These are phyloP conservation scores for Acer yangbiense DNA, from an alignment of 345 rosid genomes.

Conservation along the genomic window DNA sequence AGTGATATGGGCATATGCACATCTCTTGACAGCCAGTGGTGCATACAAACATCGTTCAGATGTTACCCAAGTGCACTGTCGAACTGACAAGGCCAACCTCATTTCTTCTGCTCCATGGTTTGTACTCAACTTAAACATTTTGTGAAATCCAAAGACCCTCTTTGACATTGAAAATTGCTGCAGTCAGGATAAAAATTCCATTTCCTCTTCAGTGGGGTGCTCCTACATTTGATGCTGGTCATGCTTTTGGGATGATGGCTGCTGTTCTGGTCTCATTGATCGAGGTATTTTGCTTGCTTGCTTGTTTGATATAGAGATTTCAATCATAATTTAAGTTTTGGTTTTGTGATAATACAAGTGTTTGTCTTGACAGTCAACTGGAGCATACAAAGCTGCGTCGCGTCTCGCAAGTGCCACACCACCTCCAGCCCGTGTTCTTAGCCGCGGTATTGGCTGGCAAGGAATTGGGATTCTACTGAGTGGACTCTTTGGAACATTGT, in stretches of 20 bases:
- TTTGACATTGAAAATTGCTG: conserved; percentile 15
- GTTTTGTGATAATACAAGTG: conserved; percentile 9
- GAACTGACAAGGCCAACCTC: conserved; percentile 94
- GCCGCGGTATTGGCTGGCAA: conserved; percentile 99
- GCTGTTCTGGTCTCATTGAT: conserved; percentile 88
- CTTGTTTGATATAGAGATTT: background rate
- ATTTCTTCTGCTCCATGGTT: conserved; percentile 83
- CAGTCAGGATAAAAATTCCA: conserved; percentile 85
- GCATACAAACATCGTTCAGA: conserved; percentile 89
- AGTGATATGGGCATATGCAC: conserved; percentile 95
- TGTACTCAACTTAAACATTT: conserved; percentile 8
- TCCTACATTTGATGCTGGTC: conserved; percentile 96
- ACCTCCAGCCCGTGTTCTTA: conserved; percentile 96
- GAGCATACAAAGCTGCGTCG: conserved; percentile 95
- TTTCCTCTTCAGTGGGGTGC: conserved; percentile 99
- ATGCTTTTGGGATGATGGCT: conserved; percentile 98
- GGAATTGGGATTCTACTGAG: conserved; percentile 87
- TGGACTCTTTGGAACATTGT: conserved; percentile 88
- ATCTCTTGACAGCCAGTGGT: conserved; percentile 91
- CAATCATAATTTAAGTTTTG: background rate
- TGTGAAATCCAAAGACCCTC: background rate
- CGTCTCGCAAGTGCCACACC: conserved; percentile 98
- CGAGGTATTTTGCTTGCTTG: conserved; percentile 52
- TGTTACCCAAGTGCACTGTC: conserved; percentile 75
- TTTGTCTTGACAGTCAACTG: conserved; percentile 66